Percentiles rank a stretch among this genome's conserved stretches.
Evolutionary conservation across 805 yeast genomes (phyloP).

Genomic region (Hanseniaspora mollemarum): DNA sequence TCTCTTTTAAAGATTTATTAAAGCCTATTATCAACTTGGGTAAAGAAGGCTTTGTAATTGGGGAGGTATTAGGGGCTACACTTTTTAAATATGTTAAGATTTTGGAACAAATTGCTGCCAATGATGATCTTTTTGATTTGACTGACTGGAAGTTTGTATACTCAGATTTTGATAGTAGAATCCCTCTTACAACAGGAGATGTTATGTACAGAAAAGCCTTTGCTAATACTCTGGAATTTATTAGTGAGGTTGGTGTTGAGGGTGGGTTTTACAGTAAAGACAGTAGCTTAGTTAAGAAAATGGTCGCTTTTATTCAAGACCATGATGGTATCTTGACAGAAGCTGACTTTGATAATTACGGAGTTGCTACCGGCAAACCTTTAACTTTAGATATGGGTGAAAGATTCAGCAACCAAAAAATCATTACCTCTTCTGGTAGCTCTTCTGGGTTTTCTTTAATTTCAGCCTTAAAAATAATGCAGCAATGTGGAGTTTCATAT

Average conservation of each 20-base stretch:
- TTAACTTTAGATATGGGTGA: constrained; percentile 21
- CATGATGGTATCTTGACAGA: constrained; percentile 57
- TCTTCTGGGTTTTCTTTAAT: constrained; percentile 75
- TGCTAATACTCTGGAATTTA: constrained; percentile 53
- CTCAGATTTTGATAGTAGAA: constrained; percentile 20
- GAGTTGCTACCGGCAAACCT: constrained; percentile 37
- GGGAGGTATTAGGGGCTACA: constrained; percentile 36
- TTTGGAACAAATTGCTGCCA: constrained; percentile 20
- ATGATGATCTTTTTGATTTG: constrained; percentile 18
- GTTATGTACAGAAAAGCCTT: constrained; percentile 44
- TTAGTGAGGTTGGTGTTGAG: constrained; percentile 68
- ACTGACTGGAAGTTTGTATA: constrained; percentile 50
- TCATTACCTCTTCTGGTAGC: constrained; percentile 43
- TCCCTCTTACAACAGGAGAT: constrained; percentile 47
- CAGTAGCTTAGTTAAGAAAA: constrained; percentile 55
- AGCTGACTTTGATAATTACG: constrained; percentile 58
- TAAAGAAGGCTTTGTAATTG: constrained; percentile 51
- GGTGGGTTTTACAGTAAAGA: constrained; percentile 74
- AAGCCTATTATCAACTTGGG: constrained; percentile 63
- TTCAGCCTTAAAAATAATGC: constrained; percentile 60
- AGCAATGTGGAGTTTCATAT: constrained; percentile 30
- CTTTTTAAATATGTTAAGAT: constrained; percentile 32
- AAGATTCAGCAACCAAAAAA: constrained; percentile 21
- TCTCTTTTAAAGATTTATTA: constrained; percentile 62
- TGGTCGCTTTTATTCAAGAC: constrained; percentile 40